These are phyloP conservation scores for Yamadazyma spencermartinsiae DNA, from an alignment of 1,139 yeast genomes.

Conservation along the genomic window DNA sequence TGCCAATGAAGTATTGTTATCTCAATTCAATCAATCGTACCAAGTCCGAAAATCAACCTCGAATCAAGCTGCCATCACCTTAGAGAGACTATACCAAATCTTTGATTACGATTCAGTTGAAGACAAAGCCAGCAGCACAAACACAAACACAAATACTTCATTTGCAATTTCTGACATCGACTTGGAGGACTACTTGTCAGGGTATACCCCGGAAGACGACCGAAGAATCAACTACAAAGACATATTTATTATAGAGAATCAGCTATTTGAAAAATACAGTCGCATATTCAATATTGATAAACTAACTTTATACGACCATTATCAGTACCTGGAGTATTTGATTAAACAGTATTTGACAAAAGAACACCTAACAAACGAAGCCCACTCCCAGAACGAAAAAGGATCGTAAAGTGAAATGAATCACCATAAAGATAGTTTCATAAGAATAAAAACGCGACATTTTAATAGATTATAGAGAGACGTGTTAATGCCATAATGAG, in stretches of 20 bases:
- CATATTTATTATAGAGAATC: constrained; percentile 15
- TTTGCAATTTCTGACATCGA: constrained; percentile 2
- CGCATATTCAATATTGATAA: constrained; percentile 7
- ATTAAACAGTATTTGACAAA: neutral
- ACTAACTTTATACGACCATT: constrained; percentile 9
- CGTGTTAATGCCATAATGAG: neutral
- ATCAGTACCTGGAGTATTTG: constrained; percentile 9
- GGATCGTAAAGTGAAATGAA: neutral
- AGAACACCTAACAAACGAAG: neutral
- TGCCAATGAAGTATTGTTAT: neutral
- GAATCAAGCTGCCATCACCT: constrained; percentile 24
- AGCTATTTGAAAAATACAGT: constrained; percentile 11
- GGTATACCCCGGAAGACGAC: constrained; percentile 6
- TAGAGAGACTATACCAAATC: constrained; percentile 37
- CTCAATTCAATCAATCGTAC: neutral
- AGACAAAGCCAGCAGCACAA: too few relatives aligned
- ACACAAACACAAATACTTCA: neutral
- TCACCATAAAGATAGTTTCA: neutral
- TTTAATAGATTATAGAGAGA: neutral
- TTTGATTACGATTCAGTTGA: constrained; percentile 24
- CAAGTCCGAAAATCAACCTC: neutral
- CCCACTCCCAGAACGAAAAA: constrained; percentile 2
- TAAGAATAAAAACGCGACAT: constrained; percentile 2
- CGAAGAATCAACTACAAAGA: constrained; percentile 8
- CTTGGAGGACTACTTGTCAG: constrained; percentile 7